Evolutionary conservation across 257 asterid genomes (phyloP), one percentile per base, ranked within the genome.

Genomic region (Forsythia viridissima): DNA sequence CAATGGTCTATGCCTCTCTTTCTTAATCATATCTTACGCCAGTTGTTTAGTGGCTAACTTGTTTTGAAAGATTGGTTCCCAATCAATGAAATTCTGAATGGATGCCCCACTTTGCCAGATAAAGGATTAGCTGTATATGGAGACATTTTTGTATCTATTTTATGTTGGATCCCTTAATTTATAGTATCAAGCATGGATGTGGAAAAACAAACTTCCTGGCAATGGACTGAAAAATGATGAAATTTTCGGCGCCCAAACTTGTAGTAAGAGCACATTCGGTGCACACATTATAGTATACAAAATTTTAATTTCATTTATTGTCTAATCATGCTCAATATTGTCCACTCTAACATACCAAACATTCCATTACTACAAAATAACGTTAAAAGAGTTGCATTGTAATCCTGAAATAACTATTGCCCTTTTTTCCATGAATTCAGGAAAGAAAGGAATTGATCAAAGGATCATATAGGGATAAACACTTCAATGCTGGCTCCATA

Each of bases 401-500:
- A 61, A 57, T 21, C 37, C 24, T 3, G 36, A 59, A 59, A 59
- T 8, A 24, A 61, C 4, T 11, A 1, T 61, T 61, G 13, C 38
- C 38, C 8, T 24, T 61, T 24, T 24, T 21, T 21, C 12, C 36
- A 24, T 61, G 37, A 16, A 43, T 61, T 69, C 90, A 94, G 98
- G 97, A 94, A 85, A 85, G 98, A 44, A 92, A 94, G 84, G 93
- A 83, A 85, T 79, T 93, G 80, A 84, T 95, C 71, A 95, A 93
- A 81, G 99, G 99, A 15, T 89, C 97, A 10, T 95, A 87, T 80
- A 90, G 88, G 86, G 99, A 95, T 65, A 95, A 79, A 63, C 99
- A 93, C 89, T 92, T 85, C 86, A 92, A 92, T 79, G 97, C 97
- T 41, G 98, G 99, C 59, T 93, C 99, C 48, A 75, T 95, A 80